Evolutionary conservation across 148 eudicot genomes (phyloP), one percentile per base, ranked within the genome.

Genomic region (Salicornia ramosissima): DNA sequence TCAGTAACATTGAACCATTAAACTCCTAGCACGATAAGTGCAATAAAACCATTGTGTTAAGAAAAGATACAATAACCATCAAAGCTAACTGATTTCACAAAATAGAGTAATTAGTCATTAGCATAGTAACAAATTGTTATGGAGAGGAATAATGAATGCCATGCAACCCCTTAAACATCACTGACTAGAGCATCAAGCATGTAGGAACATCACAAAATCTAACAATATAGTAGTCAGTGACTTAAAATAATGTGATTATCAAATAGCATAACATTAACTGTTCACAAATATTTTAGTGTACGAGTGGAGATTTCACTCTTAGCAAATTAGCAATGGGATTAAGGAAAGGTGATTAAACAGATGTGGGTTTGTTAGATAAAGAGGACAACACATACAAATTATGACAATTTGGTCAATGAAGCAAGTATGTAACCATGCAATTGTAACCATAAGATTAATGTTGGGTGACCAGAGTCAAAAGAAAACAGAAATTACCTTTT

Each of bases 401-500:
- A 47, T 12, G 51, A 47, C 19, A 47, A 47, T 14, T n/a, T 24
- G 59, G 59, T 22, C 14, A 8, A 36, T 36, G 58, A 24, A 51
- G 10, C 24, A 51, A 22, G 29, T 53, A 33, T 18, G 49, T 16
- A 1, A 53, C 10, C 3, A 55, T 42, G 69, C 66, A 55, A 21
- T 18, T 21, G 4, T 5, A 70, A 40, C 64, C 19, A 21, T 29
- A 43, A 12, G 28, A n/a, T 13, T 70, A 51, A 71, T 40, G 6
- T 43, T 25, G 58, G 30, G 45, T 15, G 28, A 31, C 18, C 55
- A 69, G 64, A 67, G 52, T 56, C 65, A 25, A 21, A 13, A 54
- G 16, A 77, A 16, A 75, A 28, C 67, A 36, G 58, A 77, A 55
- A 71, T 7, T 83, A 88, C 98, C 88, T 42, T 13, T 80, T 85